Evolutionary conservation across 2,329 filamentous ascomycete genomes (phyloP).

Genomic region (Epichloe gansuensis): DNA sequence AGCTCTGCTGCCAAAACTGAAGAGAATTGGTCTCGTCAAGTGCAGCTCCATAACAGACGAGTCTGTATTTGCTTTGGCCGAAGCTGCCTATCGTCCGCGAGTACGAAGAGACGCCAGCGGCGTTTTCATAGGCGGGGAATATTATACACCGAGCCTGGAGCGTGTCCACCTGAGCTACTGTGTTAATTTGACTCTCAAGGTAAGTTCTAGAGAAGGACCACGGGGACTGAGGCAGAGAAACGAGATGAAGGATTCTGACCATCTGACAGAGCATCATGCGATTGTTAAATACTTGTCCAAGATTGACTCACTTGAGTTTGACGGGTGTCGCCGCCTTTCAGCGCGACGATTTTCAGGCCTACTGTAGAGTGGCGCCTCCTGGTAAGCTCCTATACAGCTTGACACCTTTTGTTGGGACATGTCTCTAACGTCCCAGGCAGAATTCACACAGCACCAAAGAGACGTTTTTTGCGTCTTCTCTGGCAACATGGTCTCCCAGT

Average conservation of each 20-base stretch:
- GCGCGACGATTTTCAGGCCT: conserved; percentile 67
- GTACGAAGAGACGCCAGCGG: conserved; percentile 36
- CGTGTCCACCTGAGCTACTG: conserved; percentile 95
- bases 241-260: background rate
- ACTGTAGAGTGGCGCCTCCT: conserved; percentile 72
- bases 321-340: conserved; percentile 90
- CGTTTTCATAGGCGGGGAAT: conserved; percentile 36
- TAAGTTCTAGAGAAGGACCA: conserved; percentile 29
- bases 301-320: conserved; percentile 84
- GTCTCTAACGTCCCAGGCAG: conserved; percentile 26
- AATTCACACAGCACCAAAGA: conserved; percentile 91
- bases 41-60: conserved; percentile 81
- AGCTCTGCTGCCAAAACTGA: conserved; percentile 79
- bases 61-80: conserved; percentile 74
- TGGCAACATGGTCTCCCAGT: conserved; percentile 62
- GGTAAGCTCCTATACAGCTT: conserved; percentile 32
- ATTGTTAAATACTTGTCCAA: conserved; percentile 79
- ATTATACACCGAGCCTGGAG: conserved; percentile 58
- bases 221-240: background rate
- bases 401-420: background rate
- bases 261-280: conserved; percentile 65
- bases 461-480: conserved; percentile 97
- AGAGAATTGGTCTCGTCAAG: conserved; percentile 90
- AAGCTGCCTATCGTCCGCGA: conserved; percentile 44
- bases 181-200: conserved; percentile 66